Conservation (phyloP, 192 early-diverging fungal species). For the Backusella australiensis region DNA sequence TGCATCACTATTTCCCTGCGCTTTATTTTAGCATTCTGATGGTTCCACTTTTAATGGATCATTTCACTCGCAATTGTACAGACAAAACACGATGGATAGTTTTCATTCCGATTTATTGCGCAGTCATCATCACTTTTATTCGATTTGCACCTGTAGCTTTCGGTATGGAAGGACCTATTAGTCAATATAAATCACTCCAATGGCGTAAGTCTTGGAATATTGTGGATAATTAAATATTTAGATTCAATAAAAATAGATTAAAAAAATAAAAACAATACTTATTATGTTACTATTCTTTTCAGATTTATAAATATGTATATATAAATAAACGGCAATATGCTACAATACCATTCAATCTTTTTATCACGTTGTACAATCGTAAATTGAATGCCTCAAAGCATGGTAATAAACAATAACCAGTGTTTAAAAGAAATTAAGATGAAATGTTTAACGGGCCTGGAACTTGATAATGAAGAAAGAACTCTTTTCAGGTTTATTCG, state of each 20-base stretch:
- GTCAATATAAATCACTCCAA: constrained; percentile 48
- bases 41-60: constrained; percentile 76
- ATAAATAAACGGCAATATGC: background rate
- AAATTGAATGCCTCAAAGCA: background rate
- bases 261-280: background rate
- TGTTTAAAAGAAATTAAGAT: background rate
- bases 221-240: constrained; percentile 45
- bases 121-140: constrained; percentile 56
- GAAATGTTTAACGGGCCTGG: background rate
- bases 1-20: constrained; percentile 97
- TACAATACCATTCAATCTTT: background rate
- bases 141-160: constrained; percentile 82
- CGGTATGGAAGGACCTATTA: constrained; percentile 72
- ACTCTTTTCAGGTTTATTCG: background rate
- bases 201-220: constrained; percentile 86
- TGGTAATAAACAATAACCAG: background rate
- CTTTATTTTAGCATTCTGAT: constrained; percentile 90
- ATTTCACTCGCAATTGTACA: constrained; percentile 42
- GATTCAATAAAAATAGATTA: constrained; percentile 1
- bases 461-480: too few relatives aligned
- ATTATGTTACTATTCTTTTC: background rate
- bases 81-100: constrained; percentile 12
- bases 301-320: background rate
- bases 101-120: constrained; percentile 27
- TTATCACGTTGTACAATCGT: background rate